A percentile compares a stretch with the other conserved stretches of the same genome.
These are phyloP conservation scores for Cryptosporidium andersoni DNA, from an alignment of 169 alveolate genomes.

Conservation along the genomic window DNA sequence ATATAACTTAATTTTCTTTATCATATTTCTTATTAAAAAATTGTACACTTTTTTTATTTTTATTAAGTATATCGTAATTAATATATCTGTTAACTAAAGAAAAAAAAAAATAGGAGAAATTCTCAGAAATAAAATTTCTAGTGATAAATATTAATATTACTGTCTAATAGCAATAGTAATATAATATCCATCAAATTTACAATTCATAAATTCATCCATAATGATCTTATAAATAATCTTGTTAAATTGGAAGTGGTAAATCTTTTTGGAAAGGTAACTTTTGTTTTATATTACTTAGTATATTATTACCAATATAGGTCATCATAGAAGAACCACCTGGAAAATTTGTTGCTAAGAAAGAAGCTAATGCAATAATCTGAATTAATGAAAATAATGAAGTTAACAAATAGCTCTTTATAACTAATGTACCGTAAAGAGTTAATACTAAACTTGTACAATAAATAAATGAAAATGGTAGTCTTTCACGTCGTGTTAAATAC, in stretches of 20 bases:
- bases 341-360: slow-evolving; percentile 76
- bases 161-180: too few relatives aligned
- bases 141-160: too few relatives aligned
- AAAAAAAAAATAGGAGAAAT: slow-evolving; percentile 20
- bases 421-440: slow-evolving; percentile 76
- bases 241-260: slow-evolving; percentile 52
- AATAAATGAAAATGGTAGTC: slow-evolving; percentile 77
- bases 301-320: slow-evolving; percentile 19
- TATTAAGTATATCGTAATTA: slow-evolving; percentile 1
- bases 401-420: slow-evolving; percentile 75
- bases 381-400: slow-evolving; percentile 76
- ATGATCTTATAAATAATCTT: background rate
- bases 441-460: slow-evolving; percentile 73
- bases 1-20: too few relatives aligned
- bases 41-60: too few relatives aligned
- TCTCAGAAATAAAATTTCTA: background rate
- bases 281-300: slow-evolving; percentile 2
- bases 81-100: slow-evolving; percentile 34
- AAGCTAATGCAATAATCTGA: slow-evolving; percentile 74
- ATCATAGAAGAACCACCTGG: slow-evolving; percentile 76
- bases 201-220: background rate
- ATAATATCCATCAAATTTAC: background rate
- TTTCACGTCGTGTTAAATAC: slow-evolving; percentile 52
- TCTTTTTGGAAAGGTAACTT: slow-evolving; percentile 12
- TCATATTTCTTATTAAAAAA: too few relatives aligned